Percentiles rank a stretch among this genome's conserved stretches.
phyloP scores from a whole-genome alignment of 108 stramenopile species.

The Pseudonitzschia multiseries region DNA sequence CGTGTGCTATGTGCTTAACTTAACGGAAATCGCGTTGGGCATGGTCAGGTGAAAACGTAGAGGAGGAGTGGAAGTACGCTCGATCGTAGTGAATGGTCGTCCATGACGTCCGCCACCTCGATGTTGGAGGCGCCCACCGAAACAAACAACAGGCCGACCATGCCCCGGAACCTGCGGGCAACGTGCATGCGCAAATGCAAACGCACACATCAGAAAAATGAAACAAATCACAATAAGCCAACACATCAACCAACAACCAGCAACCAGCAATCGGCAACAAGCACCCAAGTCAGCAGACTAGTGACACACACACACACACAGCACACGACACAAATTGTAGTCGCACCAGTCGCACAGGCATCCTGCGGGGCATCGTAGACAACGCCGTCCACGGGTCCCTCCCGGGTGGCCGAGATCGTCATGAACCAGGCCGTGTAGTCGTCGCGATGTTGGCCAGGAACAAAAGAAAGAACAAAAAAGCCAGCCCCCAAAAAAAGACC shows the following conservation, averaged over 20 bases:
- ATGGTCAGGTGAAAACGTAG: constrained; percentile 29
- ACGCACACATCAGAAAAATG: too few species aligned
- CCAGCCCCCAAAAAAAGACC: too few species aligned
- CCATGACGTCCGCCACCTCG: constrained; percentile 34
- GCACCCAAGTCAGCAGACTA: too few species aligned
- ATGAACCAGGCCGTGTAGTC: constrained; percentile 24
- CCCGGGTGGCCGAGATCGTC: background rate
- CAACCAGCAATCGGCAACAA: too few species aligned
- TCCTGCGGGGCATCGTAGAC: constrained; percentile 20
- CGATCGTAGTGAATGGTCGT: constrained; percentile 23
- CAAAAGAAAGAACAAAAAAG: too few species aligned
- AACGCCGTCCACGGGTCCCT: constrained; percentile 11
- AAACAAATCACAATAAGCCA: too few species aligned
- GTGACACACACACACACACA: too few species aligned
- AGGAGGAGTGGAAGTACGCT: constrained; percentile 24
- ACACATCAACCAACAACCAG: too few species aligned
- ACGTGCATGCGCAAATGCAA: too few species aligned
- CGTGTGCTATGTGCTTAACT: background rate
- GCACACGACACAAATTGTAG: too few species aligned
- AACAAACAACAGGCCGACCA: constrained; percentile 21
- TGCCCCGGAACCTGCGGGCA: constrained; percentile 24
- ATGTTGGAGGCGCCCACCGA: constrained; percentile 30
- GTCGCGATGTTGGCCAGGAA: constrained; percentile 22
- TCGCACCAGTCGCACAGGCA: background rate
- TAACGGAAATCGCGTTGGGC: constrained; percentile 20